phyloP scores from a whole-genome alignment of 2,329 filamentous ascomycete genomes.

The Bipolaris cookei region DNA sequence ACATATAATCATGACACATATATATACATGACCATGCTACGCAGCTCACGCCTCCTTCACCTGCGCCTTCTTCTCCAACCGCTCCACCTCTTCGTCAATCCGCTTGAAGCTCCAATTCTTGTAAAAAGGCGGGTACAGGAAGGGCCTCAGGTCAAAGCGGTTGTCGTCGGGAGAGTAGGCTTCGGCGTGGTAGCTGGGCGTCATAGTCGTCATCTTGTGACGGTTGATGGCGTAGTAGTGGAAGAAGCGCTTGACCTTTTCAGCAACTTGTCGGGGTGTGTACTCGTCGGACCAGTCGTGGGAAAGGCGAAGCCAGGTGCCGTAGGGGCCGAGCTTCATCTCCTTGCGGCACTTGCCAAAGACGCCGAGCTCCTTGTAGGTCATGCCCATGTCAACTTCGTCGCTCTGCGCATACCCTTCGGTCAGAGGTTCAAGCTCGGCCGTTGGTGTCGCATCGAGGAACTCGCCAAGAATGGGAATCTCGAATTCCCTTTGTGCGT shows the following conservation, averaged over 20 bases:
- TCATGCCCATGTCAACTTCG: slow-evolving; percentile 60
- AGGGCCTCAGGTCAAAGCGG: slow-evolving; percentile 57
- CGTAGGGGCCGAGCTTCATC: slow-evolving; percentile 56
- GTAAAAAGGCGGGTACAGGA: slow-evolving; percentile 53
- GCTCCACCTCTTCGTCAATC: slow-evolving; percentile 46
- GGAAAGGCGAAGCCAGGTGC: slow-evolving; percentile 61
- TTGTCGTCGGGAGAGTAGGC: slow-evolving; percentile 64
- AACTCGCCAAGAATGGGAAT: slow-evolving; percentile 72
- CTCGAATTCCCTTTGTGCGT: slow-evolving; percentile 58
- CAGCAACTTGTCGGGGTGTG: slow-evolving; percentile 53
- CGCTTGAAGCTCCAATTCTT: slow-evolving; percentile 47
- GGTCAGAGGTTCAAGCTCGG: slow-evolving; percentile 68
- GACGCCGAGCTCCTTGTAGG: slow-evolving; percentile 59
- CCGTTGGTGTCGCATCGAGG: slow-evolving; percentile 57
- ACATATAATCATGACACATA: not conserved
- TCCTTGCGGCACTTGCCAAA: slow-evolving; percentile 63
- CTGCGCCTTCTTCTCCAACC: slow-evolving; percentile 30
- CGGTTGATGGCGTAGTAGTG: slow-evolving; percentile 35
- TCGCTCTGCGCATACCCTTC: slow-evolving; percentile 59
- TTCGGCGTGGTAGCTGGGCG: slow-evolving; percentile 47
- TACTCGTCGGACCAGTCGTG: slow-evolving; percentile 56
- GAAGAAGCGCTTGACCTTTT: slow-evolving; percentile 55
- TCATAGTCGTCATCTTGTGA: slow-evolving; percentile 39
- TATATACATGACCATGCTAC: not conserved
- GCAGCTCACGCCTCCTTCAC: not conserved